Evolutionary conservation across 306 rosid genomes (phyloP), one percentile per base, ranked within the genome.

Genomic region (Astragalus membranaceus): DNA sequence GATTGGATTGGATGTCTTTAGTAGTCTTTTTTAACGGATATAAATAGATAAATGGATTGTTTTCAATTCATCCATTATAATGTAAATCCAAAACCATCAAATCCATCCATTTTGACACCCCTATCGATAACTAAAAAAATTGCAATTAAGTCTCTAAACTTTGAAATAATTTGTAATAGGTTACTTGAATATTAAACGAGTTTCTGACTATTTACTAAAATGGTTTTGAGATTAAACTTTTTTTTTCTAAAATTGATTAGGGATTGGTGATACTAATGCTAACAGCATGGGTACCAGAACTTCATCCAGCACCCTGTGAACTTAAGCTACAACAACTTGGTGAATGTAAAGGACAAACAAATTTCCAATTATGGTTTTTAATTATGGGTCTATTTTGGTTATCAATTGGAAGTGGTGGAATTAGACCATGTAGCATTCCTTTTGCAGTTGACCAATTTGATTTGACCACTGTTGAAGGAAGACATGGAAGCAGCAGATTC

Each of bases 281-380:
- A 35, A 82, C 96, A 49, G 80, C 89, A 0, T 72, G 80, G 84
- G 42, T 91, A 58, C 95, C 85, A 10, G 55, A 66, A 11, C 75
- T 86, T 23, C 97, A 85, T 70, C 97, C 97, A 17, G n/a, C 72
- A 0, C 75, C 81, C 11, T 91, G 97, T 67, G n/a, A 63, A 16
- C 5, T 30, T 9, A 12, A 46, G 3, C 66, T 75, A 3, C 69
- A 46, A 36, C 13, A 35, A 0, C 8, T 15, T 13, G 84, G 67
- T 2, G 76, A 26, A 3, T 91, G 94, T 67, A 0, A 0, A 1
- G 81, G 76, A 48, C 75, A 75, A 15, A 77, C 73, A 39, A 11
- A 53, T 54, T 4, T 52, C 4, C 91, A 91, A 15, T 7, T 88
- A 35, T 69, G 80, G 1, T 8, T 61, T 23, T 53, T 87, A 29